Conservation (phyloP, 2,329 filamentous ascomycete species). For the Fusarium pseudonygamai region DNA sequence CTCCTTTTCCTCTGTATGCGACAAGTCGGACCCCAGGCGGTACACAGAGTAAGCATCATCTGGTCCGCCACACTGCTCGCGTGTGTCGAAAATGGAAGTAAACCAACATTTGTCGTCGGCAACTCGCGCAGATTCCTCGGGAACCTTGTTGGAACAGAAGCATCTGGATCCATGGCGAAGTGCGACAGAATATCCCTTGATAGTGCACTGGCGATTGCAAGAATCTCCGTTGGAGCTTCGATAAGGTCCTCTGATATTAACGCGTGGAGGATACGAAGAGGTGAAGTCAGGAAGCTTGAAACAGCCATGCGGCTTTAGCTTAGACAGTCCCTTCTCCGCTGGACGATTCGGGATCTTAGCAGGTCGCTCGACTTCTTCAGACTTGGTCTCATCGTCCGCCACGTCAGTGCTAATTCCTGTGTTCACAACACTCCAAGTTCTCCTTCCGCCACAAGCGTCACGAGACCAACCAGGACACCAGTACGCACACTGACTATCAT, state of each 20-base stretch:
- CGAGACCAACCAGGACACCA: neutral
- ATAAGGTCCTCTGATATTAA: neutral
- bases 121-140: neutral
- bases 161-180: neutral
- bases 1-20: neutral
- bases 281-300: neutral
- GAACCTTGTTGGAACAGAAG: neutral
- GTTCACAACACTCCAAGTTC: neutral
- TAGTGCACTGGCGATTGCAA: neutral
- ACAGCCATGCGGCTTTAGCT: neutral
- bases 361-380: neutral
- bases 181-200: neutral
- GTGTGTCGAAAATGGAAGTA: neutral
- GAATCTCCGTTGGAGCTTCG: neutral
- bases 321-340: accelerated
- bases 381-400: neutral
- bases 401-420: neutral
- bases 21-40: neutral
- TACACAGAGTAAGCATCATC: neutral
- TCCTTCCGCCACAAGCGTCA: neutral
- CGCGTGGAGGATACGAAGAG: neutral
- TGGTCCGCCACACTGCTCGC: constrained; percentile 5
- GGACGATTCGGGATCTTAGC: accelerated
- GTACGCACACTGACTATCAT: neutral
- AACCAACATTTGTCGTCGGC: neutral